Evolutionary conservation across 176 grass and related monocot genomes (phyloP).

Genomic region (Aechmea fasciata): DNA sequence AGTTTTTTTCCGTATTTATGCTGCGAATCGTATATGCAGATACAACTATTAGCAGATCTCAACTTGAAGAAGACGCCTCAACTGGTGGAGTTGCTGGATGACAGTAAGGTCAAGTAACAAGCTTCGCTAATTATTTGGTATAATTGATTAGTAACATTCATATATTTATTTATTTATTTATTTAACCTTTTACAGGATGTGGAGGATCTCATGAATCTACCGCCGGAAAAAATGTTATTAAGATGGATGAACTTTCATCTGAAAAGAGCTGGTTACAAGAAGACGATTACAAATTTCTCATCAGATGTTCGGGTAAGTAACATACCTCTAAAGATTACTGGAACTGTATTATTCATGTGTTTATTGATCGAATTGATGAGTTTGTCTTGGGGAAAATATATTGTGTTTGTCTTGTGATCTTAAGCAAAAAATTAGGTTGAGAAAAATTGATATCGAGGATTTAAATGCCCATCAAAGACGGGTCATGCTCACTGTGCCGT

Average conservation of each 20-base stretch:
- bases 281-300: conserved; percentile 96
- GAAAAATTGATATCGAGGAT: too few relatives aligned
- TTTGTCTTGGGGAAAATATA: too few relatives aligned
- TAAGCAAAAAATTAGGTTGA: too few relatives aligned
- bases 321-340: neutral
- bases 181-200: conserved; percentile 69
- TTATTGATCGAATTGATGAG: too few relatives aligned
- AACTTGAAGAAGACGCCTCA: conserved; percentile 97
- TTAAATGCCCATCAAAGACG: too few relatives aligned
- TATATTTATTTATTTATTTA: neutral
- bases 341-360: too few relatives aligned
- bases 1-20: conserved; percentile 9
- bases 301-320: conserved; percentile 78
- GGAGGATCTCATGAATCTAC: conserved; percentile 75
- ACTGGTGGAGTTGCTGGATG: conserved; percentile 84
- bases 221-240: conserved; percentile 91
- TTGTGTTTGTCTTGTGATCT: too few relatives aligned
- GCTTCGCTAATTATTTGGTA: neutral
- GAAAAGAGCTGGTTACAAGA: conserved; percentile 93
- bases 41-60: conserved; percentile 97
- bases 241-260: conserved; percentile 98
- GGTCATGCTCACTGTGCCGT: too few relatives aligned
- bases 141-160: neutral
- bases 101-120: conserved; percentile 47
- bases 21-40: conserved; percentile 33